Base-by-base conservation (phyloP, 1,284 basidiomycete genomes). In the Sporisorium exsertum region DNA sequence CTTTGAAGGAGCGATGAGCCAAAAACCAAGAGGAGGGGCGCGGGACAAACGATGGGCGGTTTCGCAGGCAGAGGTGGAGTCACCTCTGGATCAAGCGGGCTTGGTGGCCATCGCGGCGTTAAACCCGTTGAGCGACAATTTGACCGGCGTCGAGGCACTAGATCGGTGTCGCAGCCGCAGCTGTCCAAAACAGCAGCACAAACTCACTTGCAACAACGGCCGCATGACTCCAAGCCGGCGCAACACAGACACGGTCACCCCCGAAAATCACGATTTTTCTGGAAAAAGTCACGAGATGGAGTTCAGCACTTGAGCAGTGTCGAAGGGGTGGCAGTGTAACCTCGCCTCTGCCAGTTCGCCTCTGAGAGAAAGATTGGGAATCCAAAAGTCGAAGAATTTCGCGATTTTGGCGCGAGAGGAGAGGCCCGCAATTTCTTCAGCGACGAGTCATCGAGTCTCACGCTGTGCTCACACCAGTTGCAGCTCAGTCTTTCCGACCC, bases 221-320 rank as follows among this genome's bases (percentile, higher is more conserved):
- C 68, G 68, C 58, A 61, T 71, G 68, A 71, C 68, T 71, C 68
- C 62, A 58, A 4, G 16, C 37, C 50, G 64, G 45, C 65, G 24
- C 46, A 32, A 32, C 5, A 5, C 29, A 32, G 10, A 42, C 26
- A 24, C 37, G 26, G n/a, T 3, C 29, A 43, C 58, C 47, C 58
- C n/a, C 43, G 43, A 47, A 43, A 43, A 53, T 37, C 10, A 40
- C 37, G 37, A 40, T 40, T 40, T 40, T 40, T 40, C 37, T 40
- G 16, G 37, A 40, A 46, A n/a, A 45, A 46, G 22, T n/a, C 32
- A 42, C 51, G 32, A 37, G 15, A 5, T 32, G 29, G 29, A 32
- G 5, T 32, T 10, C 5, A 24, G 57, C 64, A 35, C 20, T 16
- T 4, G 42, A 42, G 37, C 64, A 65, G 51, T 59, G 29, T 50